Percentiles rank a stretch among this genome's conserved stretches.
These are phyloP conservation scores for Ottelia alismoides DNA, from an alignment of 106 monocot species.

Conservation along the genomic window DNA sequence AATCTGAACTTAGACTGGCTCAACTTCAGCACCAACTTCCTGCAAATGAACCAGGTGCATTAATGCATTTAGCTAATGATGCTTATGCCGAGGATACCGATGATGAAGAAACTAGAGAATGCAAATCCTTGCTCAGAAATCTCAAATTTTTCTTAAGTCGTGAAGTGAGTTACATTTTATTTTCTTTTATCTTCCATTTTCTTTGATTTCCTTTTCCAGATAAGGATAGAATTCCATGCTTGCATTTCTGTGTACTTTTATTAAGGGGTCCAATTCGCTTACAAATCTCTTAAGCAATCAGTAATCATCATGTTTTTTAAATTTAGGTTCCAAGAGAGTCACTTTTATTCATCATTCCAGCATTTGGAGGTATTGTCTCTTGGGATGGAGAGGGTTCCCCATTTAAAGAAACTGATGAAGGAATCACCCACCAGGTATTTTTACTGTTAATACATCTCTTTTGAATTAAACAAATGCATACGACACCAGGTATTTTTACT, in stretches of 20 bases:
- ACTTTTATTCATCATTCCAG: slow-evolving; percentile 75
- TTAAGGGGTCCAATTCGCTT: neutral
- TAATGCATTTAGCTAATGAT: slow-evolving; percentile 87
- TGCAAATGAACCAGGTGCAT: slow-evolving; percentile 66
- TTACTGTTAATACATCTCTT: neutral
- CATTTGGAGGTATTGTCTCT: slow-evolving; percentile 92
- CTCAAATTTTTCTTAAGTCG: slow-evolving; percentile 76
- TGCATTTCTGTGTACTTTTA: neutral
- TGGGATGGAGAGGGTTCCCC: slow-evolving; percentile 97
- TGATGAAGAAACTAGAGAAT: slow-evolving; percentile 68
- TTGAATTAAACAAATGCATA: too few relatives aligned
- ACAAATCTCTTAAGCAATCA: neutral
- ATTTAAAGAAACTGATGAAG: slow-evolving; percentile 54
- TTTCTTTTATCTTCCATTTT: too few relatives aligned
- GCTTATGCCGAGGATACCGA: slow-evolving; percentile 43
- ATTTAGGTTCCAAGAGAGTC: slow-evolving; percentile 82
- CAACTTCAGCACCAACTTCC: slow-evolving; percentile 78
- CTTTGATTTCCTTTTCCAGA: slow-evolving; percentile 4
- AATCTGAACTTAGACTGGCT: slow-evolving; percentile 38
- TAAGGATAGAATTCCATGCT: neutral
- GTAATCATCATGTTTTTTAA: neutral
- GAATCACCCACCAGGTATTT: slow-evolving; percentile 82
- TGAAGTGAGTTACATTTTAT: slow-evolving; percentile 38
- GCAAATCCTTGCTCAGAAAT: slow-evolving; percentile 77
- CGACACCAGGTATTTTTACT: slow-evolving; percentile 73